phyloP scores from a whole-genome alignment of 1,139 yeast species.

The Pneumocystis canis region DNA sequence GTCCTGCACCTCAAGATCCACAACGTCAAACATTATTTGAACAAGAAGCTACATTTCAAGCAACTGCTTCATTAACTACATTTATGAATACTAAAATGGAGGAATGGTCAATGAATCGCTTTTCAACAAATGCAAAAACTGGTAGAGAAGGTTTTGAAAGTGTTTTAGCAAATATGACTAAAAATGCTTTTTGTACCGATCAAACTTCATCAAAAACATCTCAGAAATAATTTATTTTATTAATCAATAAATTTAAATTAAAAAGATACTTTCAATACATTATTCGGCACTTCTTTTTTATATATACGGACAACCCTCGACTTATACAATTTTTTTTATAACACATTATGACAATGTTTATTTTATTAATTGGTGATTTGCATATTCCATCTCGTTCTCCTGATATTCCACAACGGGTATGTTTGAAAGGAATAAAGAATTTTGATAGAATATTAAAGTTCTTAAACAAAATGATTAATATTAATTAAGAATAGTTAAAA shows the following conservation, averaged over 20 bases:
- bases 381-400: constrained; percentile 77
- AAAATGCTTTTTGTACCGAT: neutral
- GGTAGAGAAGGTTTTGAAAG: constrained; percentile 77
- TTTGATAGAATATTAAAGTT: no score
- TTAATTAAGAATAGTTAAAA: constrained; percentile 48
- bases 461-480: constrained; percentile 20
- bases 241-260: no score
- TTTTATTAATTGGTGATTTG: constrained; percentile 81
- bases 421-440: no score
- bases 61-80: constrained; percentile 54
- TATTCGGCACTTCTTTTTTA: no score
- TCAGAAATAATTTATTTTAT: neutral
- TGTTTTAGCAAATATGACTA: constrained; percentile 32
- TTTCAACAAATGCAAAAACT: constrained; percentile 68
- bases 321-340: no score
- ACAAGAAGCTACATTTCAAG: constrained; percentile 81
- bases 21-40: constrained; percentile 42
- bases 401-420: constrained; percentile 21
- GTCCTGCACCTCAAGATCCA: constrained; percentile 47
- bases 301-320: no score
- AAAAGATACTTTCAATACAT: no score
- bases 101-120: constrained; percentile 82
- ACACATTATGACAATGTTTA: constrained; percentile 40
- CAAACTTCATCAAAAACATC: neutral
- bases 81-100: constrained; percentile 64